Base-by-base conservation (phyloP, 345 rosid species). In the Iberis pinnata region DNA sequence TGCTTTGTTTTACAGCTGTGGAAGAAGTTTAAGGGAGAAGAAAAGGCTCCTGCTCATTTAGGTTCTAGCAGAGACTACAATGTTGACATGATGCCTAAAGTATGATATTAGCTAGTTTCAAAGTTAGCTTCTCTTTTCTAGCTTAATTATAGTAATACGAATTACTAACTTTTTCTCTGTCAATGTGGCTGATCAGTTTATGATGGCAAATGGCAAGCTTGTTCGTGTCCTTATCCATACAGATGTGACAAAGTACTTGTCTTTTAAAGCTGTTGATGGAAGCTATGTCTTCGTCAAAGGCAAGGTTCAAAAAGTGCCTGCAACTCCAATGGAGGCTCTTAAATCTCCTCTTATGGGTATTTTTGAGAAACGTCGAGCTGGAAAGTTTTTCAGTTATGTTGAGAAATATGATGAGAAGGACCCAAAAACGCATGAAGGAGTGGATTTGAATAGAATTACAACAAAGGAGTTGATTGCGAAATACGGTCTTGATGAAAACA, bases 51-150 rank as follows among this genome's bases (percentile, higher is more conserved):
- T 12, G 77, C 85, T 32, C 78, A 82, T 73, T 73, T 93, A 76
- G 99, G 99, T 36, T 73, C 94, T 44, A 88, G 95, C 64, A 77
- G 95, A 76, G 99, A 93, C 60, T 93, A 88, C 68, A 93, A 88
- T 69, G 97, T 88, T 56, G 99, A 93, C 68, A 88, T 93, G 99
- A 69, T 88, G 72, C 99, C 99, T 10, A 93, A 93, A 87, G 98
- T 88, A 12, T 46, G 2, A 12, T 51, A 14, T 43, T 27, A 2
- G 48, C 36, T 41, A 35, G n/a, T 62, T 58, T n/a, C n/a, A n/a
- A n/a, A n/a, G n/a, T n/a, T n/a, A n/a, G n/a, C n/a, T 9, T 43
- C 17, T 60, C 20, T 69, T 38, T 48, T 3, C 12, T 42, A 42
- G 41, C 25, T 57, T 49, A 2, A 3, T 5, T 18, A 27, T 27